Conservation (phyloP, 2,329 filamentous ascomycete genomes). For the Fusarium tanahbumbuense region DNA sequence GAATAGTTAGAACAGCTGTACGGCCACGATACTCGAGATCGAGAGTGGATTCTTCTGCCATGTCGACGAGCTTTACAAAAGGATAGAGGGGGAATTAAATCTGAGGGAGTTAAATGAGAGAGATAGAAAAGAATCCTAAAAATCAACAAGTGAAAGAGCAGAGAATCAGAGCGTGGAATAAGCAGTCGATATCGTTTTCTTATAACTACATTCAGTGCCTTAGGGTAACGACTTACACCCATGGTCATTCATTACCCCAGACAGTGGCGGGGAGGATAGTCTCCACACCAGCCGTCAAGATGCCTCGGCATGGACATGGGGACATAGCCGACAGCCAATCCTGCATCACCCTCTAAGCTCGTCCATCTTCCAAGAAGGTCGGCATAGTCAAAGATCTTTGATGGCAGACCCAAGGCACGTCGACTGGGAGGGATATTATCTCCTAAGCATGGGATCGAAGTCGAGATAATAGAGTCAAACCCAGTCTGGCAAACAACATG, state of each 20-base stretch:
- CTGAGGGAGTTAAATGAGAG: no score
- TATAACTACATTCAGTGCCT: conserved; percentile 2
- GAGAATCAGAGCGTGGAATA: background rate
- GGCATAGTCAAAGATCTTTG: background rate
- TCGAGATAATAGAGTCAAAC: background rate
- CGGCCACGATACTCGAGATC: conserved; percentile 56
- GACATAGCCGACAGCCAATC: conserved; percentile 9
- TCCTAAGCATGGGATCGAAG: background rate
- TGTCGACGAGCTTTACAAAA: background rate
- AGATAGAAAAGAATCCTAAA: background rate
- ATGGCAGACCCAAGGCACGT: background rate
- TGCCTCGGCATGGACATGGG: conserved; percentile 17
- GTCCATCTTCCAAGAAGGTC: background rate
- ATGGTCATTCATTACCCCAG: conserved; percentile 18
- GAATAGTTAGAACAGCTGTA: conserved; percentile 82
- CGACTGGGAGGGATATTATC: background rate
- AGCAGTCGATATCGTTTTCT: background rate
- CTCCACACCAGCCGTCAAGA: conserved; percentile 21
- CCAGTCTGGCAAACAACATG: background rate
- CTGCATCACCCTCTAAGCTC: background rate
- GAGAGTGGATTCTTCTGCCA: conserved; percentile 48
- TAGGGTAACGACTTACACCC: conserved; percentile 11
- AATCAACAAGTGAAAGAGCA: background rate
- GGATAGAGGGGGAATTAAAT: background rate
- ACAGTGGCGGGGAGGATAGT: conserved; percentile 33